These are phyloP conservation scores for Serendipita sp. DNA, from an alignment of 1,284 basidiomycete species.

Conservation along the genomic window DNA sequence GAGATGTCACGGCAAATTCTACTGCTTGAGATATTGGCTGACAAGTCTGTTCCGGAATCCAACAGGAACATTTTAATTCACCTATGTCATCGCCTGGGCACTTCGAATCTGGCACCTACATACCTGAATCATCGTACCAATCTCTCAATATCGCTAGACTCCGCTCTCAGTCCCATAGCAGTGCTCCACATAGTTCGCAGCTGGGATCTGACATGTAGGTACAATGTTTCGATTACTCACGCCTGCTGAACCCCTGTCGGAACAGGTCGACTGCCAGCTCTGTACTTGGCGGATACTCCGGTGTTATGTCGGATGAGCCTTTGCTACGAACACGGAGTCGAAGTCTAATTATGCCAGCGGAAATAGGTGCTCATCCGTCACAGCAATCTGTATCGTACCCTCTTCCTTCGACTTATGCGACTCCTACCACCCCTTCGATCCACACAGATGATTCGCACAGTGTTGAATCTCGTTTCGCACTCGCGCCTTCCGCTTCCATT, in stretches of 20 bases:
- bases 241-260: not conserved
- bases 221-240: not conserved
- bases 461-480: too few species aligned
- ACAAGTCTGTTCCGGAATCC: not conserved
- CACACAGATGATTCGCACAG: too few species aligned
- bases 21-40: not conserved
- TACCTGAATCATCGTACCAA: not conserved
- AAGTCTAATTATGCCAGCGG: not conserved
- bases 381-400: too few species aligned
- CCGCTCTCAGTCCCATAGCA: not conserved
- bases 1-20: not conserved
- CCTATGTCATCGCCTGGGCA: not conserved
- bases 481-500: not conserved
- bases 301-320: not conserved
- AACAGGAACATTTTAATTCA: not conserved
- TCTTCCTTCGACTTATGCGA: too few species aligned
- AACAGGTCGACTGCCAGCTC: not conserved
- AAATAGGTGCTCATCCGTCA: not conserved
- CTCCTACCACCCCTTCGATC: too few species aligned
- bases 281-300: not conserved
- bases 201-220: too few species aligned
- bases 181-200: not conserved
- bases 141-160: not conserved
- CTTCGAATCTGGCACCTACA: not conserved
- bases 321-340: not conserved